Percentiles rank a stretch among this genome's conserved stretches.
Conservation (phyloP, 176 grass and related monocot species). For the Cocos nucifera region DNA sequence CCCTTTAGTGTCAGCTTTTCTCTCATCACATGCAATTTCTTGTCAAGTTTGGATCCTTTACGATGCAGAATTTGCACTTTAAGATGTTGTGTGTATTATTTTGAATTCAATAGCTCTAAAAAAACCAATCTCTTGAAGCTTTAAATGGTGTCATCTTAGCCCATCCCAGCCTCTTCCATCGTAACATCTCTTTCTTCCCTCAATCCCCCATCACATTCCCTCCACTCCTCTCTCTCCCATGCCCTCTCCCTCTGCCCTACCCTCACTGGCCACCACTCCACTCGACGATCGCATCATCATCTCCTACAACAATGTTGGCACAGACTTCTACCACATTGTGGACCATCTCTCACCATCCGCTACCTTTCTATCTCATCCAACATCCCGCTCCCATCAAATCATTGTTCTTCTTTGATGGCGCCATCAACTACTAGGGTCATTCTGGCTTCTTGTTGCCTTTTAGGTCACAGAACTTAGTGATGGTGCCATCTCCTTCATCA, state of each 20-base stretch:
- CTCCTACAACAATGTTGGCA: background rate
- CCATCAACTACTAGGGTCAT: constrained; percentile 1
- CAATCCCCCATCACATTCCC: too few species aligned
- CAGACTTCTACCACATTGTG: background rate
- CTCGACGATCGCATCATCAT: background rate
- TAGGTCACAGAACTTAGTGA: background rate
- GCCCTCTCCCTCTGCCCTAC: background rate
- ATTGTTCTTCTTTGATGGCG: constrained; percentile 3
- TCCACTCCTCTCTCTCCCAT: background rate
- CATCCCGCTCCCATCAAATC: background rate
- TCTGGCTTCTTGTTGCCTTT: background rate
- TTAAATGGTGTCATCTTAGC: too few species aligned
- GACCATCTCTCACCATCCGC: background rate
- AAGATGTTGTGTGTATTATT: too few species aligned
- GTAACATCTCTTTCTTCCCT: too few species aligned
- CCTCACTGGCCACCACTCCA: too few species aligned
- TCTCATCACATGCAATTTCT: too few species aligned
- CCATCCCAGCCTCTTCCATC: too few species aligned
- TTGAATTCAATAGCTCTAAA: too few species aligned
- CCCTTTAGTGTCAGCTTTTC: too few species aligned
- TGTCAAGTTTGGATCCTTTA: too few species aligned
- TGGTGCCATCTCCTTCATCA: background rate
- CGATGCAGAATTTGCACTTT: too few species aligned
- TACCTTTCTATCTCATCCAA: background rate
- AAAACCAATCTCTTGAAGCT: too few species aligned